Conservation (phyloP, 352 stramenopile genomes). For the Pythium insidiosum region DNA sequence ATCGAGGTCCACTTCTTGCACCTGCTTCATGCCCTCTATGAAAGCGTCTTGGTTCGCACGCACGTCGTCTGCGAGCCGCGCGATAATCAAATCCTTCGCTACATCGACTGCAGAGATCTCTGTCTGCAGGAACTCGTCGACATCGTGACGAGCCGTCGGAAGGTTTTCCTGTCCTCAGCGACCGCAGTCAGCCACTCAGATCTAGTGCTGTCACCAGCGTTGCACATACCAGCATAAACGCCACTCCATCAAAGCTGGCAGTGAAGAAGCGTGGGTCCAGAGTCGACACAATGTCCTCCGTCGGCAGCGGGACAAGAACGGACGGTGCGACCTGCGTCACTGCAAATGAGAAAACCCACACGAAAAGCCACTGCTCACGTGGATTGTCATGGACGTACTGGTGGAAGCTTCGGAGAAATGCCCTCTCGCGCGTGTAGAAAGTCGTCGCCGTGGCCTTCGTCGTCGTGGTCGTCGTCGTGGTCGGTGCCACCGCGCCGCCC, state of each 20-base stretch:
- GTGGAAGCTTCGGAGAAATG: no score
- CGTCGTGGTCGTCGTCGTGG: slow-evolving; percentile 7
- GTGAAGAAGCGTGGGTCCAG: slow-evolving; percentile 81
- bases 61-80: slow-evolving; percentile 76
- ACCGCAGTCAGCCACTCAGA: not conserved
- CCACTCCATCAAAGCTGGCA: slow-evolving; percentile 60
- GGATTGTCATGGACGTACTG: no score
- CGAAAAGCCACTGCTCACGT: no score
- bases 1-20: slow-evolving; percentile 83
- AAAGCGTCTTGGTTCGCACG: slow-evolving; percentile 69
- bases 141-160: slow-evolving; percentile 28
- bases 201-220: not conserved
- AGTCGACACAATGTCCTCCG: slow-evolving; percentile 59
- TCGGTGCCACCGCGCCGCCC: slow-evolving; percentile 5
- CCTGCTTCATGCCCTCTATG: slow-evolving; percentile 82
- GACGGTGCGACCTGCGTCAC: slow-evolving; percentile 16
- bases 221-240: slow-evolving; percentile 48
- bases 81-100: slow-evolving; percentile 66
- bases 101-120: slow-evolving; percentile 81
- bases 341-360: slow-evolving; percentile 1
- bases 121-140: slow-evolving; percentile 65
- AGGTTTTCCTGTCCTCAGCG: slow-evolving; percentile 46
- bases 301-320: slow-evolving; percentile 50
- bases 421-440: no score
- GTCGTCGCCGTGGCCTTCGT: slow-evolving; percentile 7